These are phyloP conservation scores for Colletotrichum musae DNA, from an alignment of 2,329 filamentous ascomycete species.

Conservation along the genomic window DNA sequence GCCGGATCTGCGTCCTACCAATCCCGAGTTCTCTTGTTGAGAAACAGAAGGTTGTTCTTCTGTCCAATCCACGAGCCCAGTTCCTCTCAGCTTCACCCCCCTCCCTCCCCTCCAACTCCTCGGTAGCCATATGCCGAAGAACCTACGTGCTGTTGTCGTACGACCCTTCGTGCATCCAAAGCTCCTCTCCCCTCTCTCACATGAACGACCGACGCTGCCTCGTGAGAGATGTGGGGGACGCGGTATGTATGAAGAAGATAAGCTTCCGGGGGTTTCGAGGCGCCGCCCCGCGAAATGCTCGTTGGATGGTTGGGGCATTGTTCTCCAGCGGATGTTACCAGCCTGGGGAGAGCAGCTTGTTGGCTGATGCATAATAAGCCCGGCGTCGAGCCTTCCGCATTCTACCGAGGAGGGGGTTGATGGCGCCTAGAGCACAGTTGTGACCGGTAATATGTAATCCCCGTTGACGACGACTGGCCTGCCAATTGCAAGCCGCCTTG, in stretches of 20 bases:
- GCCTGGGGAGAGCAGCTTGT: slow-evolving; percentile 8
- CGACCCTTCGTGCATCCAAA: slow-evolving; percentile 27
- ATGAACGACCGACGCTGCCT: slow-evolving; percentile 6
- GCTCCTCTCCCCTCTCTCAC: slow-evolving; percentile 6
- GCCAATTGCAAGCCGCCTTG: too few species aligned
- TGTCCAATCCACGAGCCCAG: slow-evolving; percentile 25
- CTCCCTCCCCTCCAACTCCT: not conserved
- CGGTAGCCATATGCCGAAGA: slow-evolving; percentile 32
- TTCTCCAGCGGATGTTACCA: not conserved
- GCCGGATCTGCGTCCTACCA: slow-evolving; percentile 41
- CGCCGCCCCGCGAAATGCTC: not conserved
- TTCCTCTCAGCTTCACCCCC: slow-evolving; percentile 38
- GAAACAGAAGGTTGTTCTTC: slow-evolving; percentile 6
- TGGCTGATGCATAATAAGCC: slow-evolving; percentile 8
- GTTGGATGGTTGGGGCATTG: not conserved
- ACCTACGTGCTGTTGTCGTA: slow-evolving; percentile 21
- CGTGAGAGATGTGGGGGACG: not conserved
- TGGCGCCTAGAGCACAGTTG: not conserved
- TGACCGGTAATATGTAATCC: too few species aligned
- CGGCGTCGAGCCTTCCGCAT: slow-evolving; percentile 22
- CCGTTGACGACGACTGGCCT: too few species aligned
- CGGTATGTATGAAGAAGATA: not conserved
- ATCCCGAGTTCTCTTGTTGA: slow-evolving; percentile 12
- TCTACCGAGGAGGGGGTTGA: slow-evolving; percentile 31
- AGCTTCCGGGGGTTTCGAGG: not conserved